These are phyloP conservation scores for Zygoascus bituminiphila DNA, from an alignment of 805 yeast genomes.

Conservation along the genomic window DNA sequence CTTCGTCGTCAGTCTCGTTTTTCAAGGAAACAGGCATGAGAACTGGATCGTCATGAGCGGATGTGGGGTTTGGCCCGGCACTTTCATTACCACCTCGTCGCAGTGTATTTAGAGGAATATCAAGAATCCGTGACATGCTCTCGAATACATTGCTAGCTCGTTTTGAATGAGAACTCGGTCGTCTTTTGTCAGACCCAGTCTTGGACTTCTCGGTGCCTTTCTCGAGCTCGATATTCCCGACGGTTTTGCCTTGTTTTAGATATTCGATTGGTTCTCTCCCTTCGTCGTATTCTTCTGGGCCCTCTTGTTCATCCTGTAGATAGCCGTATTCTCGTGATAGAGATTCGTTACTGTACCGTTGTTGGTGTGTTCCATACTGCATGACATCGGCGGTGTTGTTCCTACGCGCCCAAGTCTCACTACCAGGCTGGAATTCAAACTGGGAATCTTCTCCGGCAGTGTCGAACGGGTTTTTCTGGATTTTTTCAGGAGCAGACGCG, in stretches of 20 bases:
- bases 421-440: not conserved
- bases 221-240: too few relatives aligned
- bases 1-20: constrained; percentile 1
- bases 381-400: not conserved
- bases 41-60: not conserved
- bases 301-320: not conserved
- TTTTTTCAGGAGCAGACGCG: not conserved
- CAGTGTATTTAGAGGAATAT: not conserved
- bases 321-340: not conserved
- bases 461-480: not conserved
- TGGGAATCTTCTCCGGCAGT: not conserved
- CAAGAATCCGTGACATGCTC: not conserved
- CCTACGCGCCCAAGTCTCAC: not conserved
- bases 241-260: too few relatives aligned
- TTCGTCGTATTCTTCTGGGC: not conserved
- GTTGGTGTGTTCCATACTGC: not conserved
- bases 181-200: not conserved
- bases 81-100: not conserved
- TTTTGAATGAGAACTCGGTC: too few relatives aligned
- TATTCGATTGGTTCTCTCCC: too few relatives aligned
- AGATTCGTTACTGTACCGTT: not conserved
- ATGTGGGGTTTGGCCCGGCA: not conserved
- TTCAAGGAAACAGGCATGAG: not conserved
- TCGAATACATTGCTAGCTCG: not conserved
- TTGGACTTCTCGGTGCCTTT: not conserved